phyloP scores from a whole-genome alignment of 352 stramenopile genomes.

The Phytopythium oedochilum region DNA sequence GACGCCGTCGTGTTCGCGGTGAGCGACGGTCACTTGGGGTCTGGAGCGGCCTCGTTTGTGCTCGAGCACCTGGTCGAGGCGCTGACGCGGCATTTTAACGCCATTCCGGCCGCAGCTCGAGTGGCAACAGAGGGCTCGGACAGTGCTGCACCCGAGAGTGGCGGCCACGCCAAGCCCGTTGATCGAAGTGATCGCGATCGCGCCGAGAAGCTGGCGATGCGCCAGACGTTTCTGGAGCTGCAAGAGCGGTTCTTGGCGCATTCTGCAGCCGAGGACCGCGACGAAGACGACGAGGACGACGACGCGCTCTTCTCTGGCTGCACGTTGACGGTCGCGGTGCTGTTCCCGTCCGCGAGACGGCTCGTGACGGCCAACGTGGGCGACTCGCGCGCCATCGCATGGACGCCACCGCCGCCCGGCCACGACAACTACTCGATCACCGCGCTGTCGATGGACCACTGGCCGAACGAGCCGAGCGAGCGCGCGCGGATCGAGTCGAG shows the following conservation, averaged over 20 bases:
- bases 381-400: constrained; percentile 78
- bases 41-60: constrained; percentile 83
- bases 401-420: constrained; percentile 7
- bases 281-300: not conserved
- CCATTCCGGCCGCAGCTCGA: constrained; percentile 11
- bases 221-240: constrained; percentile 71
- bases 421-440: constrained; percentile 7
- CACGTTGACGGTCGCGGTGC: constrained; percentile 71
- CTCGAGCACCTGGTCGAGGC: constrained; percentile 29
- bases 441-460: constrained; percentile 56
- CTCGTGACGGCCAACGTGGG: constrained; percentile 79
- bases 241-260: constrained; percentile 44
- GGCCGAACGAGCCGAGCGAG: constrained; percentile 44
- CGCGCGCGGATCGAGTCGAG: constrained; percentile 66
- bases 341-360: constrained; percentile 48
- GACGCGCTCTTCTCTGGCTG: constrained; percentile 70
- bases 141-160: not conserved
- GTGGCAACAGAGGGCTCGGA: not conserved
- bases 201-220: constrained; percentile 49
- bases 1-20: constrained; percentile 87
- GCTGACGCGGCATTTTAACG: constrained; percentile 28
- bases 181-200: constrained; percentile 19
- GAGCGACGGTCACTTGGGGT: constrained; percentile 94
- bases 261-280: constrained; percentile 14
- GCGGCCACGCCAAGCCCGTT: not conserved